Evolutionary conservation across 2,329 filamentous ascomycete genomes (phyloP).

Genomic region (Juglanconis oblonga): DNA sequence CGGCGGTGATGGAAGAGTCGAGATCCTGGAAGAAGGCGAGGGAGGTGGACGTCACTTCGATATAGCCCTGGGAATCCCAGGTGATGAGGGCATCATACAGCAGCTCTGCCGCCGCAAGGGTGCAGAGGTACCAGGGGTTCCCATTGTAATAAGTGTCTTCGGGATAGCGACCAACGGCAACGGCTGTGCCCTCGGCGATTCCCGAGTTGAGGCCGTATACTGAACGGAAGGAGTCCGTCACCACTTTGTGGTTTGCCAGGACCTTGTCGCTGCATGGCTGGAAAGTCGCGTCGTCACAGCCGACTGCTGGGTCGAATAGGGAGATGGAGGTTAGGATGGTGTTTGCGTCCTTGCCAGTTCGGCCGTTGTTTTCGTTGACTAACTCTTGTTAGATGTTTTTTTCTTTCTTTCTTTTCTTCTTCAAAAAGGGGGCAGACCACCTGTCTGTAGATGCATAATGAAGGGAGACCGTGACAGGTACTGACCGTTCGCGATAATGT

Average conservation of each 20-base stretch:
- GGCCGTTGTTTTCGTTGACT: slow-evolving; percentile 57
- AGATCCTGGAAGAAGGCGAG: slow-evolving; percentile 71
- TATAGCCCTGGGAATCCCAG: slow-evolving; percentile 61
- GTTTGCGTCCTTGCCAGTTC: slow-evolving; percentile 70
- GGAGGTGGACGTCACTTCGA: slow-evolving; percentile 63
- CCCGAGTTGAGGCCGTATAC: slow-evolving; percentile 69
- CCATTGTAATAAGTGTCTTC: slow-evolving; percentile 75
- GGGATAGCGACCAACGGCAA: slow-evolving; percentile 64
- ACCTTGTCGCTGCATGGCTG: slow-evolving; percentile 71
- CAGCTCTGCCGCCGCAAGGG: slow-evolving; percentile 74
- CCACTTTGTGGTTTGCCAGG: slow-evolving; percentile 72
- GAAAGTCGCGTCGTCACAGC: slow-evolving; percentile 69
- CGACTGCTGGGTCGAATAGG: slow-evolving; percentile 64
- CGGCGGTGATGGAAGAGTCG: slow-evolving; percentile 52
- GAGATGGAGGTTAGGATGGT: slow-evolving; percentile 65
- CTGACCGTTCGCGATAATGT: slow-evolving; percentile 64
- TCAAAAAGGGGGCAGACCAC: no score
- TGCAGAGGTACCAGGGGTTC: slow-evolving; percentile 80
- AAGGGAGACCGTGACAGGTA: slow-evolving; percentile 19
- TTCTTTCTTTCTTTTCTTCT: no score
- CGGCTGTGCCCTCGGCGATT: slow-evolving; percentile 55
- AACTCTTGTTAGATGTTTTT: not conserved
- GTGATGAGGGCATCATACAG: slow-evolving; percentile 74
- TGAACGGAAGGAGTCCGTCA: slow-evolving; percentile 71
- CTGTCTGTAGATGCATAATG: no score